phyloP scores from a whole-genome alignment of 2,329 filamentous ascomycete species.

The Fusarium xyrophilum region DNA sequence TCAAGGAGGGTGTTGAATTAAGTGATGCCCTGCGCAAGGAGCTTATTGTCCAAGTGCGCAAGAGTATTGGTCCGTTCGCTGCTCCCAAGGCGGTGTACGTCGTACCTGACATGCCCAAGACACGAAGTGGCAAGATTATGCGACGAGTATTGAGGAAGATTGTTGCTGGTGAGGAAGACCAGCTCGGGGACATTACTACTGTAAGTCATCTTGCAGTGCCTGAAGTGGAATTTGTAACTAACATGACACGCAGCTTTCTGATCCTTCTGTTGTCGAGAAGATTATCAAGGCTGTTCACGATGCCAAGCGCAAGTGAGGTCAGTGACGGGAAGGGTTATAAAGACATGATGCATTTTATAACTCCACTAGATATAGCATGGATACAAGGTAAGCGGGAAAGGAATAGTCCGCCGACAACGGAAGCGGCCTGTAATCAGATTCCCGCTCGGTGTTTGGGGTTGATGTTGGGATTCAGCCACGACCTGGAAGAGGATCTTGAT shows the following conservation, averaged over 20 bases:
- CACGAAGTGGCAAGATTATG: conserved; percentile 98
- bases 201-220: conserved; percentile 60
- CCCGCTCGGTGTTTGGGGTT: conserved; percentile 40
- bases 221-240: conserved; percentile 5
- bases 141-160: conserved; percentile 96
- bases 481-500: conserved; percentile 30
- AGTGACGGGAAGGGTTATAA: not conserved
- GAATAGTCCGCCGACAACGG: conserved; percentile 14
- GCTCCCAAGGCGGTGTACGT: conserved; percentile 93
- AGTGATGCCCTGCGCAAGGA: conserved; percentile 89
- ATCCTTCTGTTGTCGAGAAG: conserved; percentile 86
- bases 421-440: conserved; percentile 19
- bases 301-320: conserved; percentile 57
- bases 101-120: conserved; percentile 95
- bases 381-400: conserved; percentile 35
- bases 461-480: conserved; percentile 32
- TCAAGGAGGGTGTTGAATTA: conserved; percentile 83
- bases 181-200: conserved; percentile 90
- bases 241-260: conserved; percentile 70
- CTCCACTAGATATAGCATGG: too few relatives aligned
- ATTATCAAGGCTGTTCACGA: conserved; percentile 85
- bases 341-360: conserved; percentile 25
- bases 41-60: conserved; percentile 90
- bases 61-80: conserved; percentile 96
- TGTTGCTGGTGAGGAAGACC: conserved; percentile 94